phyloP scores from a whole-genome alignment of 148 eudicot species.

The Vaccinium macrocarpon region DNA sequence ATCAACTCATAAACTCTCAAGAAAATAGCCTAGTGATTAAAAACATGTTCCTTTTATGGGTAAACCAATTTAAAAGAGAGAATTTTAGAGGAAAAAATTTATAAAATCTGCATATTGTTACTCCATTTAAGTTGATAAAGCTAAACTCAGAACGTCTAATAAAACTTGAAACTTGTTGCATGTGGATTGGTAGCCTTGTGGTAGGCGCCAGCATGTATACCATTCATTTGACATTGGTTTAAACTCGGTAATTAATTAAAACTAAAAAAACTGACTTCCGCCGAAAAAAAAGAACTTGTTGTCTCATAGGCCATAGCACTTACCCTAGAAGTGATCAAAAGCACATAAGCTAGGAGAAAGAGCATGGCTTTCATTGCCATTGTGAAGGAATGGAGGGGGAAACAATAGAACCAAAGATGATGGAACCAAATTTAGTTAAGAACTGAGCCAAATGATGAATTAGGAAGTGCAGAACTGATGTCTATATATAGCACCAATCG shows the following conservation, averaged over 20 bases:
- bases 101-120: background rate
- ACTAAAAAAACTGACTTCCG: too few species aligned
- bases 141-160: background rate
- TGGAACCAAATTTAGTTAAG: background rate
- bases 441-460: background rate
- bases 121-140: background rate
- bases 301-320: too few species aligned
- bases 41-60: too few species aligned
- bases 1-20: too few species aligned
- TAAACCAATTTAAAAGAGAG: too few species aligned
- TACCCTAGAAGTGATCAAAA: background rate
- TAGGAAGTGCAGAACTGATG: background rate
- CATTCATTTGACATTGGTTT: too few species aligned
- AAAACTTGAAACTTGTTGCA: background rate
- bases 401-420: too few species aligned
- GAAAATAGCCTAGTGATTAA: too few species aligned
- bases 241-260: too few species aligned
- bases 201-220: too few species aligned
- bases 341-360: slow-evolving; percentile 1
- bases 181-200: too few species aligned
- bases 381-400: background rate
- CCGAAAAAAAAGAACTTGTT: too few species aligned
- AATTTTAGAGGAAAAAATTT: background rate
- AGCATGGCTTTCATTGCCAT: slow-evolving; percentile 7
- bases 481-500: background rate